Evolutionary conservation across 805 yeast genomes (phyloP).

Genomic region (Yarrowia sp.): DNA sequence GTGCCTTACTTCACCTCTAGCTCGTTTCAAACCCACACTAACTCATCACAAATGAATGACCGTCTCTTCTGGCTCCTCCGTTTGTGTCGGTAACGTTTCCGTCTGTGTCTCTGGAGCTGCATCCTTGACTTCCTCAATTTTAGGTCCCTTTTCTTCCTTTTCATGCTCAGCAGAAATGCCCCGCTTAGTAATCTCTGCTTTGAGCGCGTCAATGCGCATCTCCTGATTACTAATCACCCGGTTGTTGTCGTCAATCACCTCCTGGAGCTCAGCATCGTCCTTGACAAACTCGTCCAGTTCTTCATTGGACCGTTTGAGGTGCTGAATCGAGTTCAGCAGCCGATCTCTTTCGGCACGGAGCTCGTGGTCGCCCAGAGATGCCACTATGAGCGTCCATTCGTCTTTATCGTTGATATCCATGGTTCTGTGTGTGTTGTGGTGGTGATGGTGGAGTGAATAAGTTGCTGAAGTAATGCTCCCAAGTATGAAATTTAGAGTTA

Average conservation of each 20-base stretch:
- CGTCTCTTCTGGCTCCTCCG: background rate
- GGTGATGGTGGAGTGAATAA: background rate
- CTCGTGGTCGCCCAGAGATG: constrained; percentile 16
- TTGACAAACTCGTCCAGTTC: constrained; percentile 32
- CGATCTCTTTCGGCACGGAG: constrained; percentile 32
- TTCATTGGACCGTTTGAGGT: constrained; percentile 36
- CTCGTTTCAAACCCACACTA: too few species aligned
- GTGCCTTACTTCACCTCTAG: too few species aligned
- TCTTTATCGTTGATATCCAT: constrained; percentile 11
- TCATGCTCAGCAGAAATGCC: background rate
- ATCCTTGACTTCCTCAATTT: background rate
- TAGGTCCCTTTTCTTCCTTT: background rate
- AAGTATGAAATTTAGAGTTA: too few species aligned
- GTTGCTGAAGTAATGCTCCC: background rate
- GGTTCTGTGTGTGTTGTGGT: background rate
- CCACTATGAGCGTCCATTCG: constrained; percentile 21
- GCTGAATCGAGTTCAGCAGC: constrained; percentile 36
- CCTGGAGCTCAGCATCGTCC: constrained; percentile 29
- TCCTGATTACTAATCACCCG: background rate
- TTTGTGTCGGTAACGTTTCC: background rate
- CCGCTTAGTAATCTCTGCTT: background rate
- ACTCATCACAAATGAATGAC: background rate
- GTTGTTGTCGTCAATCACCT: constrained; percentile 16
- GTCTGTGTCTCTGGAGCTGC: background rate
- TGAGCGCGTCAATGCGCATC: background rate